Conservation (phyloP, 176 grass and related monocot species). For the Hordeum marinum region DNA sequence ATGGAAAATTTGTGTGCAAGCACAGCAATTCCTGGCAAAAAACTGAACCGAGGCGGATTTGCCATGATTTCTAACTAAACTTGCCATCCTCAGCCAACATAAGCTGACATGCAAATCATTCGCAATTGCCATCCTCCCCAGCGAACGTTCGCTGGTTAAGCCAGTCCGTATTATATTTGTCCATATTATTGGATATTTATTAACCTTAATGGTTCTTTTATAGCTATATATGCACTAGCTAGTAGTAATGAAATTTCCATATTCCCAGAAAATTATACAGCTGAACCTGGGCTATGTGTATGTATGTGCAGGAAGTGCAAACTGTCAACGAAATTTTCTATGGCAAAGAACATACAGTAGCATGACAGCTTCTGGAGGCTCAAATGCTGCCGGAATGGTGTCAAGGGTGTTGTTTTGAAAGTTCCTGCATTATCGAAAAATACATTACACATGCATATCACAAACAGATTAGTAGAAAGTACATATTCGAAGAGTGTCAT, state of each 20-base stretch:
- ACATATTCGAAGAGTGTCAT: constrained; percentile 33
- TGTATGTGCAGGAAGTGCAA: neutral
- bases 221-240: neutral
- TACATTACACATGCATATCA: constrained; percentile 28
- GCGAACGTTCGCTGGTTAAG: too few species aligned
- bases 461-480: constrained; percentile 12
- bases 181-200: neutral
- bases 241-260: neutral
- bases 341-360: constrained; percentile 61
- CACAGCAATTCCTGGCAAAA: too few species aligned
- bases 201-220: too few species aligned
- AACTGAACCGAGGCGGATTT: too few species aligned
- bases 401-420: constrained; percentile 81
- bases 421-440: constrained; percentile 58
- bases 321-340: neutral
- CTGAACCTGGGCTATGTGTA: neutral
- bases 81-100: too few species aligned
- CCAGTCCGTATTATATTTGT: neutral
- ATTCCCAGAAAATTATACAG: neutral
- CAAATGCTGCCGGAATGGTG: constrained; percentile 45
- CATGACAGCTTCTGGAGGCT: constrained; percentile 52
- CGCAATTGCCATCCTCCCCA: too few species aligned
- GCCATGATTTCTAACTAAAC: too few species aligned
- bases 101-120: too few species aligned
- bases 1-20: too few species aligned